A percentile compares a stretch with the other conserved stretches of the same genome.
These are phyloP conservation scores for Apiotrichum montevideense DNA, from an alignment of 1,284 basidiomycete genomes.

Conservation along the genomic window DNA sequence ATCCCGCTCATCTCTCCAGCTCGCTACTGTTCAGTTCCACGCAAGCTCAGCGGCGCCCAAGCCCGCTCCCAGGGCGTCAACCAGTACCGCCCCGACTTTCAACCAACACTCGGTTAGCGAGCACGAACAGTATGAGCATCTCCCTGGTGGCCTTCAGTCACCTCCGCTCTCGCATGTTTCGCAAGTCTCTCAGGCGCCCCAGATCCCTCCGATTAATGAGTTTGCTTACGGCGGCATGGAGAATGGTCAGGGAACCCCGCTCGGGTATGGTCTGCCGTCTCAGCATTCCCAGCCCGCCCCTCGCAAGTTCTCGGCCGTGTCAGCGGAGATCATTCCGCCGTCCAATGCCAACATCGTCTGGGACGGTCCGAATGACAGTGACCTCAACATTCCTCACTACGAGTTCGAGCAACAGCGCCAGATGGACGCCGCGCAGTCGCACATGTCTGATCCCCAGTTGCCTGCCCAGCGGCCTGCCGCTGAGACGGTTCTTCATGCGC, in stretches of 20 bases:
- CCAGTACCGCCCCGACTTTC: background rate
- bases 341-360: slow-evolving; percentile 22
- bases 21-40: slow-evolving; percentile 39
- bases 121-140: slow-evolving; percentile 37
- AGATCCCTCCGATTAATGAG: slow-evolving; percentile 4
- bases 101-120: slow-evolving; percentile 19
- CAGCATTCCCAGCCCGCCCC: background rate
- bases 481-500: too few relatives aligned
- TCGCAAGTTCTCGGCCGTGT: slow-evolving; percentile 1
- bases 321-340: background rate
- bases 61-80: slow-evolving; percentile 27
- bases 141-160: slow-evolving; percentile 23
- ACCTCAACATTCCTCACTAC: slow-evolving; percentile 20
- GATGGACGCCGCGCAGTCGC: slow-evolving; percentile 18
- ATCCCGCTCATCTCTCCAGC: slow-evolving; percentile 12
- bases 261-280: too few relatives aligned
- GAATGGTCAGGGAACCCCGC: background rate
- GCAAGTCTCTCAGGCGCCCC: background rate
- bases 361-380: slow-evolving; percentile 18
- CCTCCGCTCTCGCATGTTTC: background rate
- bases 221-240: background rate
- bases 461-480: too few relatives aligned
- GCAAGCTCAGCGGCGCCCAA: slow-evolving; percentile 30
- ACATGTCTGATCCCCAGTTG: too few relatives aligned
- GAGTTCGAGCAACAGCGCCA: slow-evolving; percentile 42